These are phyloP conservation scores for Phoma sp. DNA, from an alignment of 2,329 filamentous ascomycete species.

Conservation along the genomic window DNA sequence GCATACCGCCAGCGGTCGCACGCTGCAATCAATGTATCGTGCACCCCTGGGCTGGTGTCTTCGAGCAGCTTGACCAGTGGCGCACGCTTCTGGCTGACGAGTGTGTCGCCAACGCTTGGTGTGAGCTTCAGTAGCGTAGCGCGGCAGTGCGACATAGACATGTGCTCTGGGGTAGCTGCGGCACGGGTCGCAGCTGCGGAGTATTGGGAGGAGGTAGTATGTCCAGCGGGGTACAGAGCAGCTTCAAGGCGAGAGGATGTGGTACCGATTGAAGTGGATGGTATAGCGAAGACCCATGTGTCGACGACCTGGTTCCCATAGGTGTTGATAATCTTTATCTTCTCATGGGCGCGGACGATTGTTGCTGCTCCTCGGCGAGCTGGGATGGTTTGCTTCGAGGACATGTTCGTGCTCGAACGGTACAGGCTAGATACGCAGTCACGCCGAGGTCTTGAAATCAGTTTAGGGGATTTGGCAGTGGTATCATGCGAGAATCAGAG, in stretches of 20 bases:
- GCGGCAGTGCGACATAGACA: slow-evolving; percentile 47
- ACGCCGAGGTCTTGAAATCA: no score
- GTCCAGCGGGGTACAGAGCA: slow-evolving; percentile 37
- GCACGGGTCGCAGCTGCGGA: slow-evolving; percentile 32
- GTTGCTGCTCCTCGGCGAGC: slow-evolving; percentile 54
- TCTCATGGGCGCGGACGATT: slow-evolving; percentile 45
- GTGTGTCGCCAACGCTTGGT: slow-evolving; percentile 36
- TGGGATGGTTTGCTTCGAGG: slow-evolving; percentile 44
- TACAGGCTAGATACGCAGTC: no score
- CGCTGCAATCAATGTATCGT: slow-evolving; percentile 46
- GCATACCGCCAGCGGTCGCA: slow-evolving; percentile 46
- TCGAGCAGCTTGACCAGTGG: slow-evolving; percentile 43
- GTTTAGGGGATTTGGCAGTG: no score
- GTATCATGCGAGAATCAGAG: no score
- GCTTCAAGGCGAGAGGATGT: slow-evolving; percentile 33
- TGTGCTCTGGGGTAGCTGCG: slow-evolving; percentile 40
- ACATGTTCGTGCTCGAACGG: slow-evolving; percentile 10
- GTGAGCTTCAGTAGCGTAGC: slow-evolving; percentile 37
- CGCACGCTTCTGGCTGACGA: slow-evolving; percentile 43
- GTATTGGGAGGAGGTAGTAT: slow-evolving; percentile 30
- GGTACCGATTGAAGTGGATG: slow-evolving; percentile 22
- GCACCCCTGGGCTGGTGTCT: slow-evolving; percentile 42
- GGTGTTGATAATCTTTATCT: slow-evolving; percentile 56
- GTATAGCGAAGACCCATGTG: slow-evolving; percentile 55
- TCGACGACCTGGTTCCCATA: slow-evolving; percentile 58